Evolutionary conservation across 2,329 filamentous ascomycete species (phyloP).

Genomic region (Aspergillus tubingensis): DNA sequence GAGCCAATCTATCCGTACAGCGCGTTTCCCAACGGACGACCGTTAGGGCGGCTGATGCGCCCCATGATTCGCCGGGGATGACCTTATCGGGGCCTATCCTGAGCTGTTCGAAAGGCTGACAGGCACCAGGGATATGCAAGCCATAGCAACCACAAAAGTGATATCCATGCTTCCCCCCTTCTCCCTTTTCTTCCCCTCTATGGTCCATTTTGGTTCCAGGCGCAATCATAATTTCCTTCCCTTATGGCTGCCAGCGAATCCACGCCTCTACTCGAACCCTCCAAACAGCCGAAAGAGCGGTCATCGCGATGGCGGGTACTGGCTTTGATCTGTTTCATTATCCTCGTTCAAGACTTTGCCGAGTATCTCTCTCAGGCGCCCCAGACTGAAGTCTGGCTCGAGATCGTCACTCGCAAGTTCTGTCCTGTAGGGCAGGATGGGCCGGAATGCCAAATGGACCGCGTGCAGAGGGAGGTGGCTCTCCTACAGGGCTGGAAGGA

Average conservation of each 20-base stretch:
- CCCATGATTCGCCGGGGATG: background rate
- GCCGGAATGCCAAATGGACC: background rate
- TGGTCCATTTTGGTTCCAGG: too few relatives aligned
- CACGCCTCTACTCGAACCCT: background rate
- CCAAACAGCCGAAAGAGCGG: background rate
- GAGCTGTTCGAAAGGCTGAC: background rate
- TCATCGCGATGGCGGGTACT: background rate
- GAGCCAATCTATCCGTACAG: background rate
- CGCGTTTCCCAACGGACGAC: background rate
- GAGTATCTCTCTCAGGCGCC: background rate
- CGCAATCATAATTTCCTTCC: background rate
- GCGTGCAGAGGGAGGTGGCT: conserved; percentile 34
- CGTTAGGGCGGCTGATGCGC: background rate
- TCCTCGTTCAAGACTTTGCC: background rate
- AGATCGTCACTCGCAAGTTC: background rate
- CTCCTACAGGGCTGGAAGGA: conserved; percentile 33
- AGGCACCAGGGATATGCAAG: background rate
- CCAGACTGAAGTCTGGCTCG: background rate
- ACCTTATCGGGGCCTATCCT: background rate
- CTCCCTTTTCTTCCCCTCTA: background rate
- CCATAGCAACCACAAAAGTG: background rate
- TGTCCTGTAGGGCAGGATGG: background rate
- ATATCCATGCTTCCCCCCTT: background rate
- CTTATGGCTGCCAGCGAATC: background rate
- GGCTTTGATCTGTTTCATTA: background rate